Evolutionary conservation across 148 eudicot species (phyloP).

Genomic region (Fallopia convolvulus): DNA sequence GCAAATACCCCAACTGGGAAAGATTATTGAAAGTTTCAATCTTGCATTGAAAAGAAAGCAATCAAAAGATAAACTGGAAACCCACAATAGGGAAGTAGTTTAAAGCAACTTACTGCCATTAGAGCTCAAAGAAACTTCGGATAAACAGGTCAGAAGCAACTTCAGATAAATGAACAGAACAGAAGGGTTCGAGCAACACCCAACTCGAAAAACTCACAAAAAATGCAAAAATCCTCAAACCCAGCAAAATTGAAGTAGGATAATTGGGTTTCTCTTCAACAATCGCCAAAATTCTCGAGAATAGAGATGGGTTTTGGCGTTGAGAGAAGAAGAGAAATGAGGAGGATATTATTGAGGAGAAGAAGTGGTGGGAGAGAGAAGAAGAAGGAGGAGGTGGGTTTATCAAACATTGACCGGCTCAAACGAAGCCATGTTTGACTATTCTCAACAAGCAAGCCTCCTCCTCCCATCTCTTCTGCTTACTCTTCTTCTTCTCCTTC

Average conservation of each 20-base stretch:
- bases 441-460: slow-evolving; percentile 9
- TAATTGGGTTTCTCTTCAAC: not conserved
- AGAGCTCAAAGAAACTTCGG: not conserved
- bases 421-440: slow-evolving; percentile 12
- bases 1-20: not conserved
- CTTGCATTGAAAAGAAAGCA: not conserved
- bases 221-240: not conserved
- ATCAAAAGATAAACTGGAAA: not conserved
- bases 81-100: not conserved
- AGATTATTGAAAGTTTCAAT: not conserved
- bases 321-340: not conserved
- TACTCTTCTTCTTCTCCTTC: not conserved
- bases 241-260: not conserved
- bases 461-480: not conserved
- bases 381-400: not conserved
- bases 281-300: not conserved
- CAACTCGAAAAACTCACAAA: not conserved
- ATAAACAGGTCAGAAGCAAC: not conserved
- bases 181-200: not conserved
- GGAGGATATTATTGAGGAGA: not conserved
- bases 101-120: slow-evolving; percentile 7
- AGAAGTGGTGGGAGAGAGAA: slow-evolving; percentile 5
- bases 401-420: slow-evolving; percentile 4
- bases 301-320: not conserved
- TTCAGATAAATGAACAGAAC: not conserved